A percentile compares a stretch with the other conserved stretches of the same genome.
These are phyloP conservation scores for Pestalotiopsis sp. DNA, from an alignment of 2,329 filamentous ascomycete genomes.

Conservation along the genomic window DNA sequence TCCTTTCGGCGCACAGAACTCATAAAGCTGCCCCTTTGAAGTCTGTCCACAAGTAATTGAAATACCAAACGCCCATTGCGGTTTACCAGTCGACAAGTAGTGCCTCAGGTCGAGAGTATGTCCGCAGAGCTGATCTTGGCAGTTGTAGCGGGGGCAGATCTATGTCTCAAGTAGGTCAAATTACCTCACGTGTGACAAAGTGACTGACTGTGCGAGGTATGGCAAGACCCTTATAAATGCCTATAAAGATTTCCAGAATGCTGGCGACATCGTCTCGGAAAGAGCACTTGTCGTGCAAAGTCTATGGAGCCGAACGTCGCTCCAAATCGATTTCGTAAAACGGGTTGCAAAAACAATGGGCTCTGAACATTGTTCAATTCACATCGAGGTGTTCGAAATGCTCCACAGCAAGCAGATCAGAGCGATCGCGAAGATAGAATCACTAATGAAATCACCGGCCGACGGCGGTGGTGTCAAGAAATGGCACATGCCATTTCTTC, in stretches of 20 bases:
- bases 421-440: not conserved
- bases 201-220: not conserved
- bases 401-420: not conserved
- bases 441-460: not conserved
- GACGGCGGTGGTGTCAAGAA: not conserved
- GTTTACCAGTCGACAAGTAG: no score
- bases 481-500: not conserved
- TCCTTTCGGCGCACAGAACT: no score
- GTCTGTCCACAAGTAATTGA: no score
- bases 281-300: not conserved
- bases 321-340: not conserved
- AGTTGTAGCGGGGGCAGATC: not conserved
- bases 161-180: slow-evolving; percentile 10
- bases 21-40: no score
- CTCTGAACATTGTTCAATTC: not conserved
- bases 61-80: no score
- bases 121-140: not conserved
- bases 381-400: not conserved
- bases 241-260: not conserved
- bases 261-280: not conserved
- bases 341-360: not conserved
- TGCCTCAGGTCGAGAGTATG: not conserved
- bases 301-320: not conserved
- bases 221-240: not conserved
- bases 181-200: not conserved